Conservation (phyloP, 148 eudicot species). For the Polygonum maritimum region DNA sequence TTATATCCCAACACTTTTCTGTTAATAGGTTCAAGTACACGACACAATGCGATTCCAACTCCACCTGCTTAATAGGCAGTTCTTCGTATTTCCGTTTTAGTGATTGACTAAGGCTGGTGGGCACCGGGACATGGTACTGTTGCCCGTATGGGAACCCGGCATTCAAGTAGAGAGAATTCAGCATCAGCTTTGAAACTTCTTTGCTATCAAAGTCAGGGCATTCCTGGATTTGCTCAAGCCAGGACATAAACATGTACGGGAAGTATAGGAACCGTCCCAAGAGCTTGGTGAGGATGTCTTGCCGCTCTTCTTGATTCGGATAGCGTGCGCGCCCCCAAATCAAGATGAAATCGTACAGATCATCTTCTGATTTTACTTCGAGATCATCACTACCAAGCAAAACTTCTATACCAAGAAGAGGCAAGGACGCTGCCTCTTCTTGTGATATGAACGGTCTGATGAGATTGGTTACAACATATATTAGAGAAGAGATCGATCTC, state of each 20-base stretch:
- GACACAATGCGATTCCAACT: neutral
- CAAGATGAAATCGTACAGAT: slow-evolving; percentile 63
- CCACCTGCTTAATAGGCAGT: neutral
- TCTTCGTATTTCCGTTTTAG: neutral
- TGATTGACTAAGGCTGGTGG: slow-evolving; percentile 34
- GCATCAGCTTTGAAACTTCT: neutral
- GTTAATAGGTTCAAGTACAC: neutral
- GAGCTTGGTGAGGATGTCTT: slow-evolving; percentile 59
- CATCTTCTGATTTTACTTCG: slow-evolving; percentile 79
- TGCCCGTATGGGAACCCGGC: neutral
- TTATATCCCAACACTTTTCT: neutral
- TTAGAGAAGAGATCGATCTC: too few relatives aligned
- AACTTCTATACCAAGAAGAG: slow-evolving; percentile 74
- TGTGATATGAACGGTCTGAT: slow-evolving; percentile 8
- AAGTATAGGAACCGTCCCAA: slow-evolving; percentile 60
- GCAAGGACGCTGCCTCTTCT: slow-evolving; percentile 62
- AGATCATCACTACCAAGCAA: slow-evolving; percentile 41
- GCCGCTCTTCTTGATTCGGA: slow-evolving; percentile 64
- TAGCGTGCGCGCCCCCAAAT: slow-evolving; percentile 62
- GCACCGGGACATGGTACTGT: slow-evolving; percentile 8
- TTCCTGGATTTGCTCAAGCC: neutral
- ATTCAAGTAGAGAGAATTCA: neutral
- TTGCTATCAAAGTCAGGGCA: neutral
- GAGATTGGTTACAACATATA: too few relatives aligned
- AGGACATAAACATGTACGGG: slow-evolving; percentile 68